A percentile compares a stretch with the other conserved stretches of the same genome.
Evolutionary conservation across 164 flowering plant species (phyloP).

Genomic region (Annona squamosa): DNA sequence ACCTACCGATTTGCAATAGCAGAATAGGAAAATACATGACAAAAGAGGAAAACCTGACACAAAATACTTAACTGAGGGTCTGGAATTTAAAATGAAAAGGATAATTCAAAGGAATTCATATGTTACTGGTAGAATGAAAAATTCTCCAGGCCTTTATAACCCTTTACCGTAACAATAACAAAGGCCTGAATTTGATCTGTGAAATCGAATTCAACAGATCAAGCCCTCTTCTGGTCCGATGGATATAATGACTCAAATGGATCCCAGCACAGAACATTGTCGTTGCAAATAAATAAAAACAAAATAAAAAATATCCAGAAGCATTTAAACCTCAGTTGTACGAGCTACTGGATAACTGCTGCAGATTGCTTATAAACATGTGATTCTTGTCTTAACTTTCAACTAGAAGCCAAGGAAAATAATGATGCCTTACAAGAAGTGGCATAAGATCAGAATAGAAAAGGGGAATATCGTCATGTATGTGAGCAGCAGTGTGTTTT

Average conservation of each 20-base stretch:
- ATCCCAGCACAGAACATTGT: too few relatives aligned
- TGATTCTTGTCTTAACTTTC: background rate
- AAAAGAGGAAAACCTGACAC: background rate
- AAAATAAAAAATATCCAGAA: background rate
- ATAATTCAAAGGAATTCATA: background rate
- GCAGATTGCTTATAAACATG: background rate
- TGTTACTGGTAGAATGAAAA: background rate
- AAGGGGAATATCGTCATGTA: slow-evolving; percentile 66
- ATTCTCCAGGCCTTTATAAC: background rate
- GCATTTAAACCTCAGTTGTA: background rate
- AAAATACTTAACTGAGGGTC: too few relatives aligned
- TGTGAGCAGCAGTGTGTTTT: slow-evolving; percentile 11
- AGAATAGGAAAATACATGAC: background rate
- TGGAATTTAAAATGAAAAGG: too few relatives aligned
- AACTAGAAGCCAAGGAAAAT: slow-evolving; percentile 1
- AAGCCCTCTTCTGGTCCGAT: background rate
- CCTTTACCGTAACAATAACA: background rate
- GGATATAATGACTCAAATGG: background rate
- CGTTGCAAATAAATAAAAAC: too few relatives aligned
- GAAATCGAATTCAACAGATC: background rate
- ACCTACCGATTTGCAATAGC: slow-evolving; percentile 33
- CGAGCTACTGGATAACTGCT: background rate
- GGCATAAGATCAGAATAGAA: slow-evolving; percentile 96
- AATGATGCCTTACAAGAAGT: slow-evolving; percentile 57
- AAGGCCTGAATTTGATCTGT: background rate